Evolutionary conservation across 345 rosid species (phyloP), one percentile per base, ranked within the genome.

Genomic region (Toxicodendron radicans): DNA sequence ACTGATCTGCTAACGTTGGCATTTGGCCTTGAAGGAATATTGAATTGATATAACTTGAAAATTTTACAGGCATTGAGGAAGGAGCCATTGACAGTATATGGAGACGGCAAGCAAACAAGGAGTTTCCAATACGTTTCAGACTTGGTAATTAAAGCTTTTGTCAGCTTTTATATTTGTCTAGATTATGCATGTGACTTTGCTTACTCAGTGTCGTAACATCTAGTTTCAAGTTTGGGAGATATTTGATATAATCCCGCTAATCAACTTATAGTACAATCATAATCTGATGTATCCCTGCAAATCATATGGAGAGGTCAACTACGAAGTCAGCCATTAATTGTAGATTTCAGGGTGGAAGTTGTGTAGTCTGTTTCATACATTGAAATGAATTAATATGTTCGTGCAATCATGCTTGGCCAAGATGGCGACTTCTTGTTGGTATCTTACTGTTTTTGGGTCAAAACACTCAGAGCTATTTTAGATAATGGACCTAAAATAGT

Each of bases 111-210:
- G 83, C 97, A 92, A 71, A 92, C 97, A 14, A 83, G 97, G 76
- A 92, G 97, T 77, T 92, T 92, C 82, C 97, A 90, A 79, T 92
- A 80, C 75, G 97, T 92, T 73, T 90, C 97, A 16, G 97, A 92
- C 77, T 80, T 92, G 91, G 97, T 89, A 83, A 77, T 52, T 38
- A 38, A 38, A 38, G 43, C 43, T 0, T 7, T 38, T 38, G 43
- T 38, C 9, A 38, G 43, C 43, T 7, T 38, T 38, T 38, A 38
- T 38, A 38, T 38, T 38, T 38, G 43, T 38, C 43, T 35, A 35
- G 38, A 35, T 27, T 27, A 27, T 27, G 30, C 30, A 27, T 27
- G 30, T 27, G 30, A 27, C 30, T 27, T 27, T 27, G 30, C 30
- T 27, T 27, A 2, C 30, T 27, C 30, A 27, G 30, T 27, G 30